Evolutionary conservation across 331 rosid genomes (phyloP), one percentile per base, ranked within the genome.

Genomic region (Dryas integrifolia): DNA sequence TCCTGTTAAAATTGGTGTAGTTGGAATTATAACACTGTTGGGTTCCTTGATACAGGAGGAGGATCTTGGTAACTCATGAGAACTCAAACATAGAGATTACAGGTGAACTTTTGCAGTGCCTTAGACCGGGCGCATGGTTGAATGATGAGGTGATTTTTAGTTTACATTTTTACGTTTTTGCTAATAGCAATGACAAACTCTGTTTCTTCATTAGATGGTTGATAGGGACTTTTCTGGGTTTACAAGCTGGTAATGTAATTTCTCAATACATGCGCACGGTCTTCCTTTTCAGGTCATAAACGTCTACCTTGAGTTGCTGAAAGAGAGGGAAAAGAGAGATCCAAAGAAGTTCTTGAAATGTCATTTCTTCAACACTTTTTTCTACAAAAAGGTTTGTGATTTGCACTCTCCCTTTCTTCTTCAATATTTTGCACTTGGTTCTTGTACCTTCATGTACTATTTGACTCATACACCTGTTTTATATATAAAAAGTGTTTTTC

Each of bases 301-400:
- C 45, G 64, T 95, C 79, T 95, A 95, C 86, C 86, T 91, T 53
- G 98, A 91, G 80, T 79, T 95, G 89, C 77, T 95, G 79, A 95
- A 91, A 83, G 97, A 95, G 88, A 83, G 98, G 85, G 98, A 95
- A 86, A 91, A 79, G 47, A 79, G 92, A 77, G 93, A 91, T 70
- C 90, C 92, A 0, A 77, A 79, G 60, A 91, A 88, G 83, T 95
- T 78, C 81, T 76, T 95, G 83, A 89, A 88, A 26, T 95, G 98
- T 59, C 98, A 95, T 86, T 95, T 89, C 83, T 95, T 89, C 85
- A 95, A 65, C 76, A 84, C 98, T 43, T 95, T 95, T 81, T 95
- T 95, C 85, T 95, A 95, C 81, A 89, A 86, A 74, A 94, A 79
- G 97, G 98, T 90, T 65, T 55, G 64, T 84, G 72, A 48, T 65